Evolutionary conservation across 2,329 filamentous ascomycete genomes (phyloP).

Genomic region (Phaeoacremonium minimum): DNA sequence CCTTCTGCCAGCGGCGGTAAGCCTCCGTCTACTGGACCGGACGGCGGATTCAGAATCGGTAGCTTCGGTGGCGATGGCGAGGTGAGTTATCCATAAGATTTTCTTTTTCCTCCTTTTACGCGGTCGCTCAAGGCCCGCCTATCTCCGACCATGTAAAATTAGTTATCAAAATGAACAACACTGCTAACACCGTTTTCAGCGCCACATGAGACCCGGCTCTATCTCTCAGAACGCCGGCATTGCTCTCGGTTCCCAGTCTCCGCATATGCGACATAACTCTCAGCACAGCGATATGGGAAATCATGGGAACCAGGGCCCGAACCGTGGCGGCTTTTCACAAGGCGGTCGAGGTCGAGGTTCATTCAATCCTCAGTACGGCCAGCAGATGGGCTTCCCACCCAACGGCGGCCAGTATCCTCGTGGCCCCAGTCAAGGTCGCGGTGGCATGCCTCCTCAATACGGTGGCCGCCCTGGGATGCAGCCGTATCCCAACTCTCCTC

Average conservation of each 20-base stretch:
- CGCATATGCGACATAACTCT: slow-evolving; percentile 79
- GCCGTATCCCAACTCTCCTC: slow-evolving; percentile 61
- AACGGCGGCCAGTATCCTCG: slow-evolving; percentile 27
- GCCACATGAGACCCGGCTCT: slow-evolving; percentile 65
- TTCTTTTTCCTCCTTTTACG: slow-evolving; percentile 4
- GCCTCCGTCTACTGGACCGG: slow-evolving; percentile 71
- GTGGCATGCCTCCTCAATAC: slow-evolving; percentile 40
- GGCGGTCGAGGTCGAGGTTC: slow-evolving; percentile 45
- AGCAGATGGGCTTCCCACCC: slow-evolving; percentile 40
- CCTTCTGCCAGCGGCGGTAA: slow-evolving; percentile 80
- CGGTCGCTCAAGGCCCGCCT: no score
- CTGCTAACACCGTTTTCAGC: slow-evolving; percentile 35
- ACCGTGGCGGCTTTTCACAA: slow-evolving; percentile 50
- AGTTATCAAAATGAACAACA: no score
- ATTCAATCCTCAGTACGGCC: slow-evolving; percentile 43
- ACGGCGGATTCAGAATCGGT: slow-evolving; percentile 66
- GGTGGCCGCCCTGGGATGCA: slow-evolving; percentile 38
- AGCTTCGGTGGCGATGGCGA: slow-evolving; percentile 77
- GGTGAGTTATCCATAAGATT: slow-evolving; percentile 52
- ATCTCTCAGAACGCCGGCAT: slow-evolving; percentile 53
- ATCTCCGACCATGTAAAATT: no score
- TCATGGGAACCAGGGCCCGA: slow-evolving; percentile 54
- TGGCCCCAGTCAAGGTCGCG: slow-evolving; percentile 33
- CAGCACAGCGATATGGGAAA: slow-evolving; percentile 69
- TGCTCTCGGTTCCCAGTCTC: slow-evolving; percentile 1